phyloP scores from a whole-genome alignment of 1,139 yeast genomes.

The Blastobotrys elegans region DNA sequence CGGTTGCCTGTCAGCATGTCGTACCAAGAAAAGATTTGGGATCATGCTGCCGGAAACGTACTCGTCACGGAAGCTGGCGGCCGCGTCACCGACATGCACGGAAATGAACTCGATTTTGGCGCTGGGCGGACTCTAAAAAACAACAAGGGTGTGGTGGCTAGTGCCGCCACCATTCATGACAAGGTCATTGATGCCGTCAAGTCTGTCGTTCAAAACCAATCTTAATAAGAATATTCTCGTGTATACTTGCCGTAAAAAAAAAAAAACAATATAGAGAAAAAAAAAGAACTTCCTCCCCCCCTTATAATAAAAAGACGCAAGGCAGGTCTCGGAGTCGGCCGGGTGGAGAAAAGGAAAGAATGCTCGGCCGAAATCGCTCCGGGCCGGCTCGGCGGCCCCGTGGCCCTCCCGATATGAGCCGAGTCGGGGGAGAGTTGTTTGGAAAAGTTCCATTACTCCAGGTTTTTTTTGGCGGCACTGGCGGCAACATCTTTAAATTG shows the following conservation, averaged over 20 bases:
- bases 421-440: too few species aligned
- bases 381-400: background rate
- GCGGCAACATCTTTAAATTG: too few species aligned
- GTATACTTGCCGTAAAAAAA: too few species aligned
- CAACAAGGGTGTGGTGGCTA: conserved; percentile 91
- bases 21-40: conserved; percentile 96
- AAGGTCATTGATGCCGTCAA: conserved; percentile 57
- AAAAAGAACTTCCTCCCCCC: too few species aligned
- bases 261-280: too few species aligned
- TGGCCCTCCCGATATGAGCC: background rate
- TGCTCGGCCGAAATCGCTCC: background rate
- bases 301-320: too few species aligned
- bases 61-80: conserved; percentile 91
- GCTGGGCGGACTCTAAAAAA: conserved; percentile 65
- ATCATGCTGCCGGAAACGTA: conserved; percentile 93
- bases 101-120: conserved; percentile 74
- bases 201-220: too few species aligned
- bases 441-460: too few species aligned
- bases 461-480: background rate
- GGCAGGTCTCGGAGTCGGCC: background rate
- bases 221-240: too few species aligned
- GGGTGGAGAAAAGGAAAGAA: background rate
- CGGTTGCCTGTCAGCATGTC: conserved; percentile 73
- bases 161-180: conserved; percentile 58
- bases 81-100: conserved; percentile 74